Conservation (phyloP, 106 monocot species). For the Dioscorea dumetorum region DNA sequence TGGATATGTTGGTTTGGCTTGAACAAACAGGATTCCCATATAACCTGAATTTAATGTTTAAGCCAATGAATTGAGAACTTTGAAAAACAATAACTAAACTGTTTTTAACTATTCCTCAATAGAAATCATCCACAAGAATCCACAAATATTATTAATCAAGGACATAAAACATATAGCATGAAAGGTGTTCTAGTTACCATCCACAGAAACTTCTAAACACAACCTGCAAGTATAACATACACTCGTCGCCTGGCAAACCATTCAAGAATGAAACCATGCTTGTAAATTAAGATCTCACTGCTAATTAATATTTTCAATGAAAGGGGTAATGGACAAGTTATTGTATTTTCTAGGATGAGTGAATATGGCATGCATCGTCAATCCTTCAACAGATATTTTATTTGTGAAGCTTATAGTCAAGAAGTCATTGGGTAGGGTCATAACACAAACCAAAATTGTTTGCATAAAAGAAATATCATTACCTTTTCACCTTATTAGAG, state of each 20-base stretch:
- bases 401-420: too few relatives aligned
- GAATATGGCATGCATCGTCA: too few relatives aligned
- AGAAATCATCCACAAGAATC: not conserved
- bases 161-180: not conserved
- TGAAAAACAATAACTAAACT: not conserved
- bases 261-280: not conserved
- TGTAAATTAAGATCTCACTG: too few relatives aligned
- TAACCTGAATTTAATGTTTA: slow-evolving; percentile 39
- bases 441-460: too few relatives aligned
- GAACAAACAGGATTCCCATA: slow-evolving; percentile 73
- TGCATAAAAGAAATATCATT: too few relatives aligned
- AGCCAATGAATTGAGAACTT: slow-evolving; percentile 9
- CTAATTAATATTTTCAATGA: too few relatives aligned
- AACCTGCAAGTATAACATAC: not conserved
- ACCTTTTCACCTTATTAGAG: too few relatives aligned
- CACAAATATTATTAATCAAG: not conserved
- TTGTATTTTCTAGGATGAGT: too few relatives aligned
- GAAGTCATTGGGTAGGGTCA: too few relatives aligned
- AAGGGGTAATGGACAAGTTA: too few relatives aligned
- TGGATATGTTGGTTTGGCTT: slow-evolving; percentile 17
- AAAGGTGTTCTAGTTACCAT: not conserved
- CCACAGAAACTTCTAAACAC: not conserved
- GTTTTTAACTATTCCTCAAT: not conserved
- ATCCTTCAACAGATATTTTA: too few relatives aligned
- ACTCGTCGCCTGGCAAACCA: not conserved